These are phyloP conservation scores for Trichoderma oligosporum DNA, from an alignment of 2,329 filamentous ascomycete species.

Conservation along the genomic window DNA sequence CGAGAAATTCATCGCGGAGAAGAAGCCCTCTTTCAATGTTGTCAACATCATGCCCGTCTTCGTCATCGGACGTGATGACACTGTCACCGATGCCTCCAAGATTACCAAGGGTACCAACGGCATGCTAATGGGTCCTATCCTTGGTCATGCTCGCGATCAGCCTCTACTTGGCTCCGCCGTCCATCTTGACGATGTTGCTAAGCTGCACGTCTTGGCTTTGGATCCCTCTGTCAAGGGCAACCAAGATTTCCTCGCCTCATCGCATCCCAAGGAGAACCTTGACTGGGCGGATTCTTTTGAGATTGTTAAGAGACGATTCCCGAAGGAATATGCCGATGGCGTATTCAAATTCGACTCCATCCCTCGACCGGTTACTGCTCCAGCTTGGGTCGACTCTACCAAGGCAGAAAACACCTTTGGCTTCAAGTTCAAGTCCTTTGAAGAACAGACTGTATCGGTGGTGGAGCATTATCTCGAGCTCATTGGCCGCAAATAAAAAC, in stretches of 20 bases:
- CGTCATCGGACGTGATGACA: slow-evolving; percentile 37
- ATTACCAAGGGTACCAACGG: slow-evolving; percentile 33
- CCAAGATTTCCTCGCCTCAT: slow-evolving; percentile 15
- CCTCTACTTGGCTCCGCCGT: slow-evolving; percentile 26
- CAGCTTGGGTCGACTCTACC: slow-evolving; percentile 26
- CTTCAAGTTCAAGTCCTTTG: slow-evolving; percentile 31
- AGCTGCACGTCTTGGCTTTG: slow-evolving; percentile 15
- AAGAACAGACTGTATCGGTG: slow-evolving; percentile 35
- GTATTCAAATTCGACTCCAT: slow-evolving; percentile 17
- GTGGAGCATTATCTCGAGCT: slow-evolving; percentile 35
- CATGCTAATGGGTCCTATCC: slow-evolving; percentile 33
- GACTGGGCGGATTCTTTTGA: background rate
- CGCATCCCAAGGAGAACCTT: background rate
- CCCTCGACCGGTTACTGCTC: background rate
- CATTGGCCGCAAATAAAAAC: background rate
- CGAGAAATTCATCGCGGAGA: slow-evolving; percentile 32
- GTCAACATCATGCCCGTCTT: slow-evolving; percentile 37
- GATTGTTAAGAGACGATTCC: slow-evolving; percentile 20
- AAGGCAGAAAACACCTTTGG: slow-evolving; percentile 34
- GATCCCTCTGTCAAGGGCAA: slow-evolving; percentile 3
- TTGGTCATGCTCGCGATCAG: slow-evolving; percentile 28
- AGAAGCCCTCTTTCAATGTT: slow-evolving; percentile 35
- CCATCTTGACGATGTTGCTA: slow-evolving; percentile 22
- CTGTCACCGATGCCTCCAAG: slow-evolving; percentile 18
- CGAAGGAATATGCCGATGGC: slow-evolving; percentile 12